phyloP scores from a whole-genome alignment of 2,329 filamentous ascomycete species.

The Sclerotinia borealis region DNA sequence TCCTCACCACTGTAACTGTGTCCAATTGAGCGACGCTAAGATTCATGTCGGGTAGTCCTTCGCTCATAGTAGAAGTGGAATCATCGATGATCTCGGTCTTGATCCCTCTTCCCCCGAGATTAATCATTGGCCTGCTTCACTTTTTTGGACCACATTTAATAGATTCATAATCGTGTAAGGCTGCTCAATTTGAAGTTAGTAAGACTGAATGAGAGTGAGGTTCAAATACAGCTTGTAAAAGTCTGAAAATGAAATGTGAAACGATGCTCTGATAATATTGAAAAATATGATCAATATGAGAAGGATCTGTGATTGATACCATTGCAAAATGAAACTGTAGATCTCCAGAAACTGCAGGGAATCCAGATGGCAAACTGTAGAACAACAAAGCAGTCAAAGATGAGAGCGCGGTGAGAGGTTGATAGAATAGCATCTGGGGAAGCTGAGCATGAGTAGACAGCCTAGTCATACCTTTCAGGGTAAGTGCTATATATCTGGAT shows the following conservation, averaged over 20 bases:
- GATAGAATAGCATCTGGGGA: neutral
- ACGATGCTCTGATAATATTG: neutral
- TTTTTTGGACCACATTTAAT: neutral
- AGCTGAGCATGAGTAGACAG: neutral
- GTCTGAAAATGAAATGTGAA: neutral
- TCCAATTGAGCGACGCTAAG: too few relatives aligned
- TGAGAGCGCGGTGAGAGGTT: neutral
- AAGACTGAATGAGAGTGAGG: neutral
- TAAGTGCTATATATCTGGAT: too few relatives aligned
- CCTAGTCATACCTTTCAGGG: neutral
- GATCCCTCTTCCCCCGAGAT: neutral
- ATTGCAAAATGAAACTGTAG: neutral
- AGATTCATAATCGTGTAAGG: neutral
- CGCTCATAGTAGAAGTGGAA: neutral
- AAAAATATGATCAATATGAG: neutral
- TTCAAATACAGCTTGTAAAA: too few relatives aligned
- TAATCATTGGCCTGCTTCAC: neutral
- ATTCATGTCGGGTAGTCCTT: neutral
- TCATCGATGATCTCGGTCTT: neutral
- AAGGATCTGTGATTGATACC: neutral
- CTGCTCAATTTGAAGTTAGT: neutral
- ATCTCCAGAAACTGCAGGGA: neutral
- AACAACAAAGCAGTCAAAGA: neutral
- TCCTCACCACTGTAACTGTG: neutral
- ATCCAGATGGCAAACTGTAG: neutral